Percentiles rank a stretch among this genome's conserved stretches.
These are phyloP conservation scores for Globisporangium sylvaticum DNA, from an alignment of 352 stramenopile species.

Conservation along the genomic window DNA sequence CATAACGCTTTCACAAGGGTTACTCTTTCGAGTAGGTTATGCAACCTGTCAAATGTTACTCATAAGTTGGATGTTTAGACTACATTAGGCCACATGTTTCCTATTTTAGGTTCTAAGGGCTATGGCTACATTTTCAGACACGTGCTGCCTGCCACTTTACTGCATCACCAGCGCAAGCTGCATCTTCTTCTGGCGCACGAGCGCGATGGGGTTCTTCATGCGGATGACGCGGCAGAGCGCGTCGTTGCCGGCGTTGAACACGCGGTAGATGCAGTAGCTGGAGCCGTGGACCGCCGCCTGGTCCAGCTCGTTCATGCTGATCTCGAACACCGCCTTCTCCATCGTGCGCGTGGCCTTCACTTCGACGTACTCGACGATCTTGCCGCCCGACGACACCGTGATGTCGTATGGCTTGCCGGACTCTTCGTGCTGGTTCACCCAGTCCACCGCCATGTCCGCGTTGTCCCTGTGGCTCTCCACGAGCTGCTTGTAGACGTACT, in stretches of 20 bases:
- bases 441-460: slow-evolving; percentile 39
- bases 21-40: too few relatives aligned
- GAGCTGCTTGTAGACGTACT: slow-evolving; percentile 80
- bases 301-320: slow-evolving; percentile 88
- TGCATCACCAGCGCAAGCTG: slow-evolving; percentile 79
- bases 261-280: slow-evolving; percentile 80
- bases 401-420: slow-evolving; percentile 84
- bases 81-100: too few relatives aligned
- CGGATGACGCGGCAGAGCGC: slow-evolving; percentile 69
- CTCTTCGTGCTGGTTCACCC: slow-evolving; percentile 79
- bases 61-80: too few relatives aligned
- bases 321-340: slow-evolving; percentile 87
- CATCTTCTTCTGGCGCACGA: slow-evolving; percentile 82
- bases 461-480: slow-evolving; percentile 35
- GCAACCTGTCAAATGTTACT: too few relatives aligned
- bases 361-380: slow-evolving; percentile 77
- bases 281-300: slow-evolving; percentile 74
- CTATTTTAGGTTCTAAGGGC: too few relatives aligned
- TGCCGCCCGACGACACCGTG: slow-evolving; percentile 39
- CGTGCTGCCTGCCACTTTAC: slow-evolving; percentile 11
- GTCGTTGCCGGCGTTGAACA: slow-evolving; percentile 79
- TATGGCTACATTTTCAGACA: not conserved
- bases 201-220: slow-evolving; percentile 79
- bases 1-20: too few relatives aligned
- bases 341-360: slow-evolving; percentile 86